Evolutionary conservation across 2,329 filamentous ascomycete species (phyloP), one percentile per base, ranked within the genome.

Genomic region (Xylaria arbuscula): DNA sequence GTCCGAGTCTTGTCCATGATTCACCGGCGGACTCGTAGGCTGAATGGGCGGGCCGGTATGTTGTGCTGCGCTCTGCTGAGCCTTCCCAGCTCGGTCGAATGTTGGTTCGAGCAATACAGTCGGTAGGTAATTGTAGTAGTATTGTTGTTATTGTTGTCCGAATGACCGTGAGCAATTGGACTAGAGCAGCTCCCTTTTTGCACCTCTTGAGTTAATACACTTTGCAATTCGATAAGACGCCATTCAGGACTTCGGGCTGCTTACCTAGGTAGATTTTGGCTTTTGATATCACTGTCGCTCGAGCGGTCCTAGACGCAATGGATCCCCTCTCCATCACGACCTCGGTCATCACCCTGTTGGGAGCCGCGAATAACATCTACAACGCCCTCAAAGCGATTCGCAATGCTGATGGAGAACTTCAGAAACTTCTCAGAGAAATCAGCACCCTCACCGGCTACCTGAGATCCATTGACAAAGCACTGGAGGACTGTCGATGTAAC

Each of bases 261-360:
- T 28, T 28, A n/a, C 48, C 19, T 17, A 10, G 24, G 19, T 45
- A 32, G 38, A n/a, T 40, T 1, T 36, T 34, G 48, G 48, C 22
- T 34, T 51, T 57, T 60, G 40, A 48, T 22, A 58, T 13, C 3
- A 47, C 3, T 48, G 34, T 40, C 10, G 10, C 55, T 59, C 19
- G 22, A 55, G 38, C 24, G 36, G 47, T 54, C 36, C n/a, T 17
- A 28, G 24, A 40, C 17, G 24, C 60, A 63, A 71, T 71, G 69
- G 69, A 71, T 60, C 69, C 69, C 48, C 67, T 71, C 40, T 71
- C 69, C n/a, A 71, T 71, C 10, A 69, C 69, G 17, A 62, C 69
- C 38, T 66, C 69, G 4, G 69, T 71, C 34, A 64, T 71, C 36
- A 66, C 69, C 15, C 38, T 71, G 38, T 22, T 69, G 34, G 69